These are phyloP conservation scores for Wilcoxina mikolae DNA, from an alignment of 495 filamentous ascomycete genomes.

Conservation along the genomic window DNA sequence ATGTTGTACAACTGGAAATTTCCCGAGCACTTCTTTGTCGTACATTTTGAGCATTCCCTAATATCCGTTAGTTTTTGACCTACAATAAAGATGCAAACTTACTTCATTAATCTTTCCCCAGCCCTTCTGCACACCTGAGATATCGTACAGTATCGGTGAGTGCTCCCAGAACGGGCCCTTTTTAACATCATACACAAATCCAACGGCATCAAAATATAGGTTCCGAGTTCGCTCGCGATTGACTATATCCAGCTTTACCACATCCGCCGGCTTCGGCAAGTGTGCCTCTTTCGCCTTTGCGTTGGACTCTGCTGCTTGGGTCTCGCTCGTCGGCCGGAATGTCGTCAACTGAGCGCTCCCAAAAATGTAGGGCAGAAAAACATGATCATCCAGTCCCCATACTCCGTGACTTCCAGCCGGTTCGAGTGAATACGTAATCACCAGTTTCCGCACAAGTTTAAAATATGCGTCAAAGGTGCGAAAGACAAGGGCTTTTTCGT, in stretches of 20 bases:
- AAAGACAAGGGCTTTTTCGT: slow-evolving; percentile 24
- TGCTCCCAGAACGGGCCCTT: slow-evolving; percentile 97
- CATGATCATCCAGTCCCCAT: slow-evolving; percentile 95
- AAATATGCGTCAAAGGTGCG: slow-evolving; percentile 41
- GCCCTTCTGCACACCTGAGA: slow-evolving; percentile 61
- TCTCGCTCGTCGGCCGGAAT: slow-evolving; percentile 47
- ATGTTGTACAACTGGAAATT: slow-evolving; percentile 96
- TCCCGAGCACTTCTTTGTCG: slow-evolving; percentile 76
- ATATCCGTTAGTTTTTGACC: neutral
- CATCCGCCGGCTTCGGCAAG: slow-evolving; percentile 50
- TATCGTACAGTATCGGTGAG: slow-evolving; percentile 86
- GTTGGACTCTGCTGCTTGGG: slow-evolving; percentile 40
- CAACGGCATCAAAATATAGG: slow-evolving; percentile 96
- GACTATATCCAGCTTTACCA: slow-evolving; percentile 52
- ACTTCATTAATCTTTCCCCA: slow-evolving; percentile 99
- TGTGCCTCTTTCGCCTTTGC: slow-evolving; percentile 48
- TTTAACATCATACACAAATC: slow-evolving; percentile 97
- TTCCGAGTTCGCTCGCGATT: slow-evolving; percentile 54
- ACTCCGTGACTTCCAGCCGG: slow-evolving; percentile 91
- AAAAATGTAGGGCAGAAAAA: slow-evolving; percentile 91
- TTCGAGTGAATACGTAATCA: slow-evolving; percentile 86
- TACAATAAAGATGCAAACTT: slow-evolving; percentile 12
- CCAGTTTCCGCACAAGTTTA: slow-evolving; percentile 64
- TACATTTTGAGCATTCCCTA: slow-evolving; percentile 83
- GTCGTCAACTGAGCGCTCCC: slow-evolving; percentile 71